phyloP scores from a whole-genome alignment of 2,329 filamentous ascomycete genomes.

The Karstenula rhodostoma region DNA sequence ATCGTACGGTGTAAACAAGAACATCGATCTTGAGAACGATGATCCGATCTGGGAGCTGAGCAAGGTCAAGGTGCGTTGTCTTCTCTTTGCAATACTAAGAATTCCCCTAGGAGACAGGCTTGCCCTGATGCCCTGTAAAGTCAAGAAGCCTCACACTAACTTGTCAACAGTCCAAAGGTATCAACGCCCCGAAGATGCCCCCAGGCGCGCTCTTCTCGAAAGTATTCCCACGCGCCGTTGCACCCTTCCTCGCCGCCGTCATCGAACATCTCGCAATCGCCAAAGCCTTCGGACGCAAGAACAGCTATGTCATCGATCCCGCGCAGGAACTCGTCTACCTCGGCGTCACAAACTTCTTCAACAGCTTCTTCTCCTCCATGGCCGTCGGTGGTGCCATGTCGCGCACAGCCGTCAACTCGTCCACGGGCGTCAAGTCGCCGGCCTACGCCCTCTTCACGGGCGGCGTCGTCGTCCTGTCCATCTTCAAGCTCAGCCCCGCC shows the following conservation, averaged over 20 bases:
- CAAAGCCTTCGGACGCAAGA: conserved; percentile 68
- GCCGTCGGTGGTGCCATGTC: conserved; percentile 73
- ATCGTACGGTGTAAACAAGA: conserved; percentile 68
- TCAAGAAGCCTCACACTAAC: neutral
- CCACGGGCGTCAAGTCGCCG: conserved; percentile 69
- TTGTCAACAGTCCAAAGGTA: conserved; percentile 57
- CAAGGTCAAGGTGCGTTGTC: conserved; percentile 55
- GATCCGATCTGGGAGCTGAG: conserved; percentile 66
- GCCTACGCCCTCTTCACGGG: conserved; percentile 68
- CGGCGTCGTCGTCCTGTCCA: conserved; percentile 67
- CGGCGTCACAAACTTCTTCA: conserved; percentile 69
- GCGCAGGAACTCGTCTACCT: conserved; percentile 72
- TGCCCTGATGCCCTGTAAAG: neutral
- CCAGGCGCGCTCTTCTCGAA: conserved; percentile 59
- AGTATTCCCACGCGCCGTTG: conserved; percentile 63
- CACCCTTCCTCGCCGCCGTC: conserved; percentile 67
- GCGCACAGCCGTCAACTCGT: conserved; percentile 71
- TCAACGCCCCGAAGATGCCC: conserved; percentile 61
- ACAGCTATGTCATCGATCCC: conserved; percentile 69
- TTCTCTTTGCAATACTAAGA: neutral
- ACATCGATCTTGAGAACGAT: conserved; percentile 44
- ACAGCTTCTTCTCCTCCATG: conserved; percentile 71
- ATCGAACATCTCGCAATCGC: conserved; percentile 72
- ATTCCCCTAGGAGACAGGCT: neutral
- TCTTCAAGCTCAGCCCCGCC: conserved; percentile 67